Conservation (phyloP, 1,284 basidiomycete species). For the Cryptococcus sp. region DNA sequence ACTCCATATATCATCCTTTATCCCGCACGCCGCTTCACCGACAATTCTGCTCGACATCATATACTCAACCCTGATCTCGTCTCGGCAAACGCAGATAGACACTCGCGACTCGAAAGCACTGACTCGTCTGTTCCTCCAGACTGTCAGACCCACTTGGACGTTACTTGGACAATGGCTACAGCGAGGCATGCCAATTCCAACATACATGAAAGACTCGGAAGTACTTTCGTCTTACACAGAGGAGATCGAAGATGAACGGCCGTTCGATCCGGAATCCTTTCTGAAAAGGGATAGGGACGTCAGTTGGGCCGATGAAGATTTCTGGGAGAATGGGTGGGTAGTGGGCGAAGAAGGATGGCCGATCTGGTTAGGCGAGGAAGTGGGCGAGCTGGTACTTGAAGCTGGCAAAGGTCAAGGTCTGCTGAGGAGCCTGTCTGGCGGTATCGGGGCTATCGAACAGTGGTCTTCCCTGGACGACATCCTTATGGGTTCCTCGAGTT, state of each 20-base stretch:
- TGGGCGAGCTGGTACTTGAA: conserved; percentile 64
- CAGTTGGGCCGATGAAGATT: conserved; percentile 68
- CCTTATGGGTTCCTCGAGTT: background rate
- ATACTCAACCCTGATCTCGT: conserved; percentile 60
- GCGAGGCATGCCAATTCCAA: conserved; percentile 65
- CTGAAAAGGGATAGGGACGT: conserved; percentile 68
- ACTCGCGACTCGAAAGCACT: conserved; percentile 47
- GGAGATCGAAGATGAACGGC: conserved; percentile 48
- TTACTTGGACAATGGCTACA: conserved; percentile 73
- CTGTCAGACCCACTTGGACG: conserved; percentile 70
- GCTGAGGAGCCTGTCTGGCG: conserved; percentile 57
- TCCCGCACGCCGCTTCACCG: conserved; percentile 60
- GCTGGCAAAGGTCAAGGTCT: conserved; percentile 79
- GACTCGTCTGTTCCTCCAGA: conserved; percentile 63
- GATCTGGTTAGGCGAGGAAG: conserved; percentile 50
- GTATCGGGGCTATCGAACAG: conserved; percentile 13
- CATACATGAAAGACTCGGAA: conserved; percentile 23
- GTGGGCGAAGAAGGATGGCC: conserved; percentile 57
- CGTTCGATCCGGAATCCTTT: conserved; percentile 74
- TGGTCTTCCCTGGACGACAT: conserved; percentile 30
- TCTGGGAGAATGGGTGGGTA: conserved; percentile 74
- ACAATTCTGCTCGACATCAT: conserved; percentile 66
- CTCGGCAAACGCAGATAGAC: conserved; percentile 54
- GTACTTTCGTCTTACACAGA: conserved; percentile 8
- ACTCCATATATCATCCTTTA: conserved; percentile 51